phyloP scores from a whole-genome alignment of 1,139 yeast genomes.

The Yamadazyma spencermartinsiae region DNA sequence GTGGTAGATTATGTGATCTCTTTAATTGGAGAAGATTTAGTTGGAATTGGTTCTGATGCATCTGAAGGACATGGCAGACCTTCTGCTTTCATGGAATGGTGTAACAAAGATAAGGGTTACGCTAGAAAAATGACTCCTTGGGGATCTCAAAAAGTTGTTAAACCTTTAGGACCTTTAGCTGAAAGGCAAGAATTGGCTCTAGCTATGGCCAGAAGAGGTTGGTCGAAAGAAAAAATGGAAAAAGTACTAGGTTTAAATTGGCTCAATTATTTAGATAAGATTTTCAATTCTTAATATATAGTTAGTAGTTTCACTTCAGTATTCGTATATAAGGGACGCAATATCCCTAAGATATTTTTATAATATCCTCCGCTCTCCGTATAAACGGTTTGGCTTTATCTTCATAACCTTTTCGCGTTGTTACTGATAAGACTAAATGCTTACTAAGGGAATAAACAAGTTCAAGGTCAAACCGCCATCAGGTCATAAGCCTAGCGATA shows the following conservation, averaged over 20 bases:
- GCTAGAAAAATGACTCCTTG: constrained; percentile 16
- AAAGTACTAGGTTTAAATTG: constrained; percentile 16
- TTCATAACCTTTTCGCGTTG: too few species aligned
- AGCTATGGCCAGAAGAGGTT: constrained; percentile 17
- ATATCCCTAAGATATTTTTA: too few species aligned
- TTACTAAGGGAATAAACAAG: background rate
- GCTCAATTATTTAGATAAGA: constrained; percentile 14
- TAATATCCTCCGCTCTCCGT: too few species aligned
- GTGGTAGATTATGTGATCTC: constrained; percentile 16
- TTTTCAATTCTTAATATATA: constrained; percentile 7
- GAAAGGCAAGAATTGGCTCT: constrained; percentile 14
- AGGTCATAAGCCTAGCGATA: constrained; percentile 3
- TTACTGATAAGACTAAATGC: background rate
- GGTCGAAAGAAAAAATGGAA: constrained; percentile 14
- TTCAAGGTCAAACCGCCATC: constrained; percentile 7
- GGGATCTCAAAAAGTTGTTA: constrained; percentile 17
- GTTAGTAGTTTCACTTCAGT: too few species aligned
- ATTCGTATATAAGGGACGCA: too few species aligned
- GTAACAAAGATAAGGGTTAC: constrained; percentile 16
- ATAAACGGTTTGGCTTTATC: too few species aligned
- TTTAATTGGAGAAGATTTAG: constrained; percentile 16
- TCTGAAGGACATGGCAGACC: constrained; percentile 18
- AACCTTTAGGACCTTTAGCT: constrained; percentile 17
- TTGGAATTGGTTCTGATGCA: constrained; percentile 17
- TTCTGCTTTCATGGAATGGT: constrained; percentile 18